Evolutionary conservation across 2,329 filamentous ascomycete species (phyloP).

Genomic region (Diaporthe citri): DNA sequence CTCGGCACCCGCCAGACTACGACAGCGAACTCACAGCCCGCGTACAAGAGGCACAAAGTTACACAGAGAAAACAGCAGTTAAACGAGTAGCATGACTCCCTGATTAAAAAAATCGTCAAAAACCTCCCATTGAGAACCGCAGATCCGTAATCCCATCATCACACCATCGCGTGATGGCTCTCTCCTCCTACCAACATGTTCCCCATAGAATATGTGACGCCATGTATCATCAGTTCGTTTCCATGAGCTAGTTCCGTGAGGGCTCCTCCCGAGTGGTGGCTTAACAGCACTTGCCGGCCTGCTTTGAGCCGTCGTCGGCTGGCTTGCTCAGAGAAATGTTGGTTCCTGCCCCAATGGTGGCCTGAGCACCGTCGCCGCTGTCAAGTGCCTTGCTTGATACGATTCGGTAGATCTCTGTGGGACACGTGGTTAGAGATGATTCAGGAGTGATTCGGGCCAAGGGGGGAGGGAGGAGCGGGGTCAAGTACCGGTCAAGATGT

Average conservation of each 20-base stretch:
- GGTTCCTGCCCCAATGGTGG: constrained; percentile 82
- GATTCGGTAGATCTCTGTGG: constrained; percentile 96
- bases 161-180: constrained; percentile 35
- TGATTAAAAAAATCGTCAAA: constrained; percentile 42
- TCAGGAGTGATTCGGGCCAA: neutral
- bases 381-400: constrained; percentile 98
- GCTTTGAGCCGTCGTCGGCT: constrained; percentile 79
- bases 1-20: constrained; percentile 16
- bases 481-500: constrained; percentile 92
- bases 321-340: constrained; percentile 91
- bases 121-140: constrained; percentile 38
- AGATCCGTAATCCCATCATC: constrained; percentile 39
- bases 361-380: constrained; percentile 84
- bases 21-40: constrained; percentile 5
- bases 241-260: constrained; percentile 44
- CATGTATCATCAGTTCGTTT: constrained; percentile 50
- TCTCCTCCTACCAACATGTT: constrained; percentile 42
- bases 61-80: constrained; percentile 38
- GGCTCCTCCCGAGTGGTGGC: constrained; percentile 43
- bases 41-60: constrained; percentile 30
- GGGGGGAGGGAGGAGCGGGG: neutral
- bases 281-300: constrained; percentile 87
- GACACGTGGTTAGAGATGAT: constrained; percentile 29
- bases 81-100: constrained; percentile 43
- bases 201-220: constrained; percentile 49